These are phyloP conservation scores for Metrosideros polymorpha DNA, from an alignment of 441 rosid species.

Conservation along the genomic window DNA sequence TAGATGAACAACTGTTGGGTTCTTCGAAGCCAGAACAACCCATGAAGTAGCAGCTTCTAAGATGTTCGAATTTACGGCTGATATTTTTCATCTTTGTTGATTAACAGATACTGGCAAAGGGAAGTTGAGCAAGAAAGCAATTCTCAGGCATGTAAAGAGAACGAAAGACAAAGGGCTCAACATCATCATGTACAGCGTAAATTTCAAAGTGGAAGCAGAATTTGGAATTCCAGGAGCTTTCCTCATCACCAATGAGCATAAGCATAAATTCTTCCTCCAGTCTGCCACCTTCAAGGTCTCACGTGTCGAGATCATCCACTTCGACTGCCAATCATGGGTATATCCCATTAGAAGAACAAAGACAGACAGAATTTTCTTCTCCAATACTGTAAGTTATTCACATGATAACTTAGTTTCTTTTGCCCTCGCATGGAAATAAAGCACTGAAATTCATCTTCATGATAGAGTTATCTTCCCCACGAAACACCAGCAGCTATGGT, in stretches of 20 bases:
- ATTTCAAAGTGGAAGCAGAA: conserved; percentile 23
- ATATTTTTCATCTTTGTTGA: not conserved
- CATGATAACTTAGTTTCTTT: not conserved
- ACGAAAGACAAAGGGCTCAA: conserved; percentile 20
- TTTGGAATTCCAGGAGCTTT: conserved; percentile 62
- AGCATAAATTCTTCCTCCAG: conserved; percentile 45
- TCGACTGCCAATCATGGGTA: conserved; percentile 65
- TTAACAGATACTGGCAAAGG: conserved; percentile 42
- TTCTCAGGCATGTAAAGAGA: conserved; percentile 36
- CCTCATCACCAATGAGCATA: conserved; percentile 29
- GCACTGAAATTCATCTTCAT: not conserved
- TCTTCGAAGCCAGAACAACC: not conserved
- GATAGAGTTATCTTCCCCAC: conserved; percentile 45
- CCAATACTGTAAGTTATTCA: conserved; percentile 28
- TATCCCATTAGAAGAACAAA: conserved; percentile 38
- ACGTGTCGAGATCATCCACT: conserved; percentile 23
- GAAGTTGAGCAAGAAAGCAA: conserved; percentile 34
- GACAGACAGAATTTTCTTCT: conserved; percentile 42
- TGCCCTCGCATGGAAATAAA: not conserved
- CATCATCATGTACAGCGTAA: conserved; percentile 23
- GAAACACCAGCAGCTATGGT: conserved; percentile 40
- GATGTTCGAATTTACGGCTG: not conserved
- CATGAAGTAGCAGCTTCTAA: not conserved
- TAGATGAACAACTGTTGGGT: not conserved
- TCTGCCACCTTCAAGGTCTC: conserved; percentile 25